Conservation (phyloP, 768 basidiomycete species). For the Russula abietina region DNA sequence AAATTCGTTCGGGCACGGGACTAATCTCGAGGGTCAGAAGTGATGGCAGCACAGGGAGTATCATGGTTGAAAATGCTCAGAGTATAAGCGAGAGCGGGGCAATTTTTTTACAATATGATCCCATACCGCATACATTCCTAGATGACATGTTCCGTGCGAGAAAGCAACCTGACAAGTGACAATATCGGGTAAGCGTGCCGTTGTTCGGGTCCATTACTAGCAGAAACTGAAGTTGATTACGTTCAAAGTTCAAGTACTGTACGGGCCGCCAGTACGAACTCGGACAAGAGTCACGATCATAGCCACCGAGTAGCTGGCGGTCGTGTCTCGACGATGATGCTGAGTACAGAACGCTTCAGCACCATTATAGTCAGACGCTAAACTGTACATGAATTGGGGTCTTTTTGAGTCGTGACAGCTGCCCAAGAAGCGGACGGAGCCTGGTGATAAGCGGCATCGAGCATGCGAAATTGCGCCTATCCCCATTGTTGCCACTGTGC, state of each 20-base stretch:
- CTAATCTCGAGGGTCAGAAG: conserved; percentile 12
- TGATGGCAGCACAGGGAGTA: conserved; percentile 4
- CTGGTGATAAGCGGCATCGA: too few species aligned
- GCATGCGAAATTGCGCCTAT: too few species aligned
- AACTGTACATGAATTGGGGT: too few species aligned
- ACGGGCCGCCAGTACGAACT: not conserved
- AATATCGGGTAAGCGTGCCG: not conserved
- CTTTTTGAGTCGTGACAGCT: too few species aligned
- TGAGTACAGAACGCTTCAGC: too few species aligned
- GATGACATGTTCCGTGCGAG: not conserved
- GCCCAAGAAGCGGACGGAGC: too few species aligned
- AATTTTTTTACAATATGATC: not conserved
- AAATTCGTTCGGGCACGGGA: conserved; percentile 18
- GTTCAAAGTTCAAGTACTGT: not conserved
- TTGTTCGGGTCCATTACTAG: not conserved
- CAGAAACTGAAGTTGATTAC: not conserved
- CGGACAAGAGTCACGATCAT: not conserved
- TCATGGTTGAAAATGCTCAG: not conserved
- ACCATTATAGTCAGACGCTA: too few species aligned
- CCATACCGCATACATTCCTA: not conserved
- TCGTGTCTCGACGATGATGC: too few species aligned
- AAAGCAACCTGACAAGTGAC: not conserved
- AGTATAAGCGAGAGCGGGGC: not conserved
- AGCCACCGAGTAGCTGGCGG: too few species aligned
- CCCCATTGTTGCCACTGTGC: too few species aligned